Percentiles rank a stretch among this genome's conserved stretches.
phyloP scores from a whole-genome alignment of 108 stramenopile genomes.

The Schizochytrium sp. region DNA sequence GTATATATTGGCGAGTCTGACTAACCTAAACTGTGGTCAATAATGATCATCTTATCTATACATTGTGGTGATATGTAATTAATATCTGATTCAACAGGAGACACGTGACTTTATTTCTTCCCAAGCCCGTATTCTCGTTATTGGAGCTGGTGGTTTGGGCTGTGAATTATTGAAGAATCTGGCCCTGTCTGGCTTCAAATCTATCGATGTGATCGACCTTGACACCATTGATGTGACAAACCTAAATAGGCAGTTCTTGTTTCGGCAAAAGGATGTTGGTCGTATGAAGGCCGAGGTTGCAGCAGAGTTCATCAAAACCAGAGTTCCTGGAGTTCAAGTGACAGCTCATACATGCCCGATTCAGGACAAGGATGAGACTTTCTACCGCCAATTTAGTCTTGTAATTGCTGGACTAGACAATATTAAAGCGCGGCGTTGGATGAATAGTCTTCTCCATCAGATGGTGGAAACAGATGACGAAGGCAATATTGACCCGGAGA shows the following conservation, averaged over 20 bases:
- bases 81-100: constrained; percentile 21
- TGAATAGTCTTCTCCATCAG: constrained; percentile 82
- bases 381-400: constrained; percentile 86
- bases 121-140: constrained; percentile 82
- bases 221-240: constrained; percentile 99
- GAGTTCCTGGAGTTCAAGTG: constrained; percentile 75
- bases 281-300: constrained; percentile 75
- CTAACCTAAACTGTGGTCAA: neutral
- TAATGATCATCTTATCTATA: neutral
- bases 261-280: constrained; percentile 79
- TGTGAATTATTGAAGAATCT: constrained; percentile 96
- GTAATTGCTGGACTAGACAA: constrained; percentile 98
- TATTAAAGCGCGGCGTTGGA: constrained; percentile 85
- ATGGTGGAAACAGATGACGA: constrained; percentile 92
- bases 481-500: constrained; percentile 89
- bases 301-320: constrained; percentile 74
- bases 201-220: constrained; percentile 94
- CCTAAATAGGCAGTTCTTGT: constrained; percentile 95
- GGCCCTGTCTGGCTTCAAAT: constrained; percentile 87
- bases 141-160: constrained; percentile 98
- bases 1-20: neutral
- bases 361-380: constrained; percentile 91
- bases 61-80: neutral
- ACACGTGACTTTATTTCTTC: neutral
- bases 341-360: constrained; percentile 91